Conservation (phyloP, 148 eudicot genomes). For the Linanthus parryae region DNA sequence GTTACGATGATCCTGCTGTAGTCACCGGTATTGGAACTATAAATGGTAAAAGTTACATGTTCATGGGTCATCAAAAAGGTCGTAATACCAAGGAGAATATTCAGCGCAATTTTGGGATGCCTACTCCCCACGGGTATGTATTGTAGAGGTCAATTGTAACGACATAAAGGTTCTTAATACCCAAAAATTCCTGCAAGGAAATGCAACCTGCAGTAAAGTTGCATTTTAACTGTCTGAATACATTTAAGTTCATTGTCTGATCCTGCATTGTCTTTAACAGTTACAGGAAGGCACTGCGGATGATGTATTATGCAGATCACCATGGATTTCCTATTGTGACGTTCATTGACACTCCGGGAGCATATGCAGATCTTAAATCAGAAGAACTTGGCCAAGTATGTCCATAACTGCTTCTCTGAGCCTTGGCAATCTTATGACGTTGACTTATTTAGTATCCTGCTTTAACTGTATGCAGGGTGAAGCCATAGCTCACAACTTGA, state of each 20-base stretch:
- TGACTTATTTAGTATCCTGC: not conserved
- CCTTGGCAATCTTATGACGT: not conserved
- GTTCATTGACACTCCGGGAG: conserved; percentile 89
- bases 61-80: conserved; percentile 88
- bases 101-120: conserved; percentile 85
- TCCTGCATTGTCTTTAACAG: conserved; percentile 24
- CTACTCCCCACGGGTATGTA: conserved; percentile 91
- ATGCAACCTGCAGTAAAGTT: too few species aligned
- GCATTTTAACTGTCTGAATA: too few species aligned
- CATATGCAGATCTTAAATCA: conserved; percentile 80
- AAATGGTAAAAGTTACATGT: conserved; percentile 75
- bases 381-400: conserved; percentile 88
- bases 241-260: conserved; percentile 11
- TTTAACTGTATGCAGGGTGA: conserved; percentile 70
- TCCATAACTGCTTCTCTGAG: conserved; percentile 7
- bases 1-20: conserved; percentile 90
- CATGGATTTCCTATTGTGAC: conserved; percentile 79
- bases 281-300: conserved; percentile 76
- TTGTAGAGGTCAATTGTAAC: conserved; percentile 10
- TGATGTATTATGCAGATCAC: conserved; percentile 90
- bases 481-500: conserved; percentile 79
- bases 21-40: conserved; percentile 83
- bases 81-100: conserved; percentile 85
- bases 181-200: too few species aligned
- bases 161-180: too few species aligned